A percentile compares a stretch with the other conserved stretches of the same genome.
phyloP scores from a whole-genome alignment of 75 land plant genomes.

The Picea glauca region DNA sequence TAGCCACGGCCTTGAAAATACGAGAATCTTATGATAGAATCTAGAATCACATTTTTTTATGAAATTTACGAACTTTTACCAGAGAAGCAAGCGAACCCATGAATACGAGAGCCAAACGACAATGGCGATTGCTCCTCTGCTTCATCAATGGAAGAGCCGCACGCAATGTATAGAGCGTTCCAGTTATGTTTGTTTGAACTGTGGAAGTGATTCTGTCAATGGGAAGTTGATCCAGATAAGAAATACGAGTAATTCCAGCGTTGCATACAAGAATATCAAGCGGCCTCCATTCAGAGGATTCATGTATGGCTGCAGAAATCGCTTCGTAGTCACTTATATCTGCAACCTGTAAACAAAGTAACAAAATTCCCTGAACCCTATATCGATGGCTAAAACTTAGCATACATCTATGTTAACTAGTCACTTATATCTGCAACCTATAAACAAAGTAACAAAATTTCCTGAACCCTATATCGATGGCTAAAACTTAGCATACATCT shows the following conservation, averaged over 20 bases:
- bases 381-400: too few species aligned
- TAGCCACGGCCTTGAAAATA: neutral
- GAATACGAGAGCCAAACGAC: neutral
- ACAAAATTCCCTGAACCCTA: neutral
- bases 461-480: too few species aligned
- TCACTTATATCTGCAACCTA: too few species aligned
- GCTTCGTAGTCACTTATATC: slow-evolving; percentile 30
- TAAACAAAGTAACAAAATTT: neutral
- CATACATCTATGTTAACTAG: too few species aligned
- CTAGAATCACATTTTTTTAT: too few species aligned
- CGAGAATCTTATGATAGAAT: too few species aligned
- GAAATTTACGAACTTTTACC: neutral
- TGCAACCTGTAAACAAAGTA: slow-evolving; percentile 20
- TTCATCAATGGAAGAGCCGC: slow-evolving; percentile 37
- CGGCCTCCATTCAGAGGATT: slow-evolving; percentile 26
- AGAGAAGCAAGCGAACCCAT: slow-evolving; percentile 10
- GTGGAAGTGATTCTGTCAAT: slow-evolving; percentile 2
- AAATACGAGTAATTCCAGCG: slow-evolving; percentile 20
- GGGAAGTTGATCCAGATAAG: slow-evolving; percentile 14
- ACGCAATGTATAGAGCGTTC: slow-evolving; percentile 22
- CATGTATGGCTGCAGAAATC: slow-evolving; percentile 13
- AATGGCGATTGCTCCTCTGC: neutral
- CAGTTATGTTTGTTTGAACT: slow-evolving; percentile 18
- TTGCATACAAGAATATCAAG: slow-evolving; percentile 46
- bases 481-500: too few species aligned